Evolutionary conservation across 140 eudicot species (phyloP).

Genomic region (Anethum foeniculum): DNA sequence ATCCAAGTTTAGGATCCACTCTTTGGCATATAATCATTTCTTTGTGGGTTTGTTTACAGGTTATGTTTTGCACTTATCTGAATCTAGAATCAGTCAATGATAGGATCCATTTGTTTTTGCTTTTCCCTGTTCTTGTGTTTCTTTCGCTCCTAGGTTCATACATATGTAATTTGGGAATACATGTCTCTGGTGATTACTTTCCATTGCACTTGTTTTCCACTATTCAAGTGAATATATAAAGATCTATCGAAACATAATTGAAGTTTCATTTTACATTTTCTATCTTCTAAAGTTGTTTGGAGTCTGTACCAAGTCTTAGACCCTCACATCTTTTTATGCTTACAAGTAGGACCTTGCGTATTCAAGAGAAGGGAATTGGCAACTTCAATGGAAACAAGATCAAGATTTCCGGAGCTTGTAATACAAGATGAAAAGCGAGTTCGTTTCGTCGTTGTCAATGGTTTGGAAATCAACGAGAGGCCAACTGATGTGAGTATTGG

Average conservation of each 20-base stretch:
- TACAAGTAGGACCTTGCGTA: constrained; percentile 44
- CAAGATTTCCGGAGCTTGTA: constrained; percentile 92
- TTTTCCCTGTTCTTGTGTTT: background rate
- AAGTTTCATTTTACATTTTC: background rate
- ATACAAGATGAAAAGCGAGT: constrained; percentile 97
- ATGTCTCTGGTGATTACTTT: background rate
- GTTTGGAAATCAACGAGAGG: constrained; percentile 71
- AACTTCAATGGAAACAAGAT: constrained; percentile 89
- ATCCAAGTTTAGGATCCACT: background rate
- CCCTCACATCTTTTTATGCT: constrained; percentile 3
- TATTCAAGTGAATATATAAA: background rate
- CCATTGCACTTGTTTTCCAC: background rate
- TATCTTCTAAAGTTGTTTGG: background rate
- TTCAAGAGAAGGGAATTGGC: constrained; percentile 92
- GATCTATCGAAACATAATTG: background rate
- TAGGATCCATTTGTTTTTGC: background rate
- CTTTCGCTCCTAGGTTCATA: background rate
- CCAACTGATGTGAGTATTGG: constrained; percentile 49
- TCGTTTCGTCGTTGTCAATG: constrained; percentile 96
- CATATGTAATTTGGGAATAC: background rate
- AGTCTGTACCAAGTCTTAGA: constrained; percentile 1
- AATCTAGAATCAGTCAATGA: background rate
- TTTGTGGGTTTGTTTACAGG: background rate
- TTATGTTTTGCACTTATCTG: background rate
- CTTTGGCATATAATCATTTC: background rate